Conservation (phyloP, 768 basidiomycete species). For the Leucocoprinus leucothites region DNA sequence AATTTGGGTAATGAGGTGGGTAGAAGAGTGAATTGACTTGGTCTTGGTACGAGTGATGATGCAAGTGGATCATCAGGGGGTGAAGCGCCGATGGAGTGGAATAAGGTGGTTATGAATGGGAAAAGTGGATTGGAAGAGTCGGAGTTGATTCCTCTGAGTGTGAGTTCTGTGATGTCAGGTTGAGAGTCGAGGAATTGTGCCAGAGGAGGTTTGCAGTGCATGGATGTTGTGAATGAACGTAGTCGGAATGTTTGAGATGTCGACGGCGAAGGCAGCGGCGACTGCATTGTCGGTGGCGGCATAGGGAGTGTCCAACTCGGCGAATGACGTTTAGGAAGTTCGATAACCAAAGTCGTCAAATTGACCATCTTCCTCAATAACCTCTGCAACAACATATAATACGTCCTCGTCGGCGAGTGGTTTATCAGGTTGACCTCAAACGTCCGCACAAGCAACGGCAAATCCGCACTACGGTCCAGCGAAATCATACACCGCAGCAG, state of each 20-base stretch:
- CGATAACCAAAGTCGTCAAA: slow-evolving; percentile 45
- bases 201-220: slow-evolving; percentile 47
- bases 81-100: slow-evolving; percentile 14
- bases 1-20: slow-evolving; percentile 45
- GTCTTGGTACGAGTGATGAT: slow-evolving; percentile 6
- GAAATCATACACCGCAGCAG: slow-evolving; percentile 36
- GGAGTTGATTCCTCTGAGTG: slow-evolving; percentile 49
- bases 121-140: slow-evolving; percentile 19
- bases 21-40: slow-evolving; percentile 30
- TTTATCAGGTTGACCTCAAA: slow-evolving; percentile 43
- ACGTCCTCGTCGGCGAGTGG: slow-evolving; percentile 39
- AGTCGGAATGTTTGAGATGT: slow-evolving; percentile 38
- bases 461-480: slow-evolving; percentile 33
- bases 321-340: slow-evolving; percentile 39
- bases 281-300: slow-evolving; percentile 19
- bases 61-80: slow-evolving; percentile 18
- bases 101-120: slow-evolving; percentile 19
- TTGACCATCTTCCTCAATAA: slow-evolving; percentile 35
- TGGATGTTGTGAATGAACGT: slow-evolving; percentile 48
- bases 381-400: slow-evolving; percentile 47
- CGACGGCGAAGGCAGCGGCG: background rate
- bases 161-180: slow-evolving; percentile 45
- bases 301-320: slow-evolving; percentile 42
- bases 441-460: slow-evolving; percentile 39
- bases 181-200: slow-evolving; percentile 52